A percentile compares a stretch with the other conserved stretches of the same genome.
Evolutionary conservation across 768 basidiomycete species (phyloP).

Genomic region (Boletus huronensis): DNA sequence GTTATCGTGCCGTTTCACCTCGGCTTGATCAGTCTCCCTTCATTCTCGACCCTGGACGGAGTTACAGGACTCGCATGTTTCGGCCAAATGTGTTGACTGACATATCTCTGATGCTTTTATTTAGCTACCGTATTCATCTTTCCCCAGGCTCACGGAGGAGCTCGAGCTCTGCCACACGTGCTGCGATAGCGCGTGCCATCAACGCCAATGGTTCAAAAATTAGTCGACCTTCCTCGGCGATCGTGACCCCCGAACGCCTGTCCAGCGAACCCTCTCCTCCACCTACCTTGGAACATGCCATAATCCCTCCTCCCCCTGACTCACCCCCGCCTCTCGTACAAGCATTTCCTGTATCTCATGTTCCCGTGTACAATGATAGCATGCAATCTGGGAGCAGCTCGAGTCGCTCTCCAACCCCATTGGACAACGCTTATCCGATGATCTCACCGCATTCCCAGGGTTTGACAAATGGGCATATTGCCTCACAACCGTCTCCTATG

Average conservation of each 20-base stretch:
- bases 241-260: slow-evolving; percentile 26
- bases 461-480: slow-evolving; percentile 35
- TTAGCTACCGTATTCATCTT: slow-evolving; percentile 76
- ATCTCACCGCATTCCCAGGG: slow-evolving; percentile 32
- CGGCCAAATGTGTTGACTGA: neutral
- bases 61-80: slow-evolving; percentile 6
- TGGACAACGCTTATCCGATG: slow-evolving; percentile 42
- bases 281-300: slow-evolving; percentile 45
- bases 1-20: neutral
- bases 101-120: slow-evolving; percentile 12
- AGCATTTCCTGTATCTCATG: slow-evolving; percentile 30
- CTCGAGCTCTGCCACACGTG: slow-evolving; percentile 52
- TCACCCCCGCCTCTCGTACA: slow-evolving; percentile 54
- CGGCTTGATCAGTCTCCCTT: slow-evolving; percentile 3
- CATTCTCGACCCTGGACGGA: slow-evolving; percentile 14
- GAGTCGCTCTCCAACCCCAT: slow-evolving; percentile 45
- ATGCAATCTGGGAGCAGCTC: slow-evolving; percentile 36
- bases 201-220: slow-evolving; percentile 24
- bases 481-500: slow-evolving; percentile 30
- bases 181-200: slow-evolving; percentile 49
- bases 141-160: slow-evolving; percentile 74
- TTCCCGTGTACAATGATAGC: slow-evolving; percentile 24
- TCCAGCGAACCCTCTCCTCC: slow-evolving; percentile 32
- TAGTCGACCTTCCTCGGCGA: slow-evolving; percentile 24
- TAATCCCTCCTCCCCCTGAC: slow-evolving; percentile 44